Conservation (phyloP, 108 stramenopile genomes). For the Fistulifera pelliculosa region DNA sequence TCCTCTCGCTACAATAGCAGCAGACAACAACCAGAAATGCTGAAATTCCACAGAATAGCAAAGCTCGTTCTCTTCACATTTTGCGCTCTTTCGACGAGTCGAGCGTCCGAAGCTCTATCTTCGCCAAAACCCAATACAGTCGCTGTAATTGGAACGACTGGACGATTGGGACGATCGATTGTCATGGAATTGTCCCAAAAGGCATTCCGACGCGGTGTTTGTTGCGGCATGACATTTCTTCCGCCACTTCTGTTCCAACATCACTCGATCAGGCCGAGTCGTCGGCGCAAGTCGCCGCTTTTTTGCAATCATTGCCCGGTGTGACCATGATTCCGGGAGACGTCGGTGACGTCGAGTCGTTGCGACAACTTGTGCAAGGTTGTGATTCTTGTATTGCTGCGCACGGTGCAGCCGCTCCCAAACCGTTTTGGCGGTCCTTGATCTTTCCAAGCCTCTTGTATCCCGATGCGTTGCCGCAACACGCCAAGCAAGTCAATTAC, state of each 20-base stretch:
- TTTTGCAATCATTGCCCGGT: conserved; percentile 19
- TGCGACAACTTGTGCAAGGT: conserved; percentile 32
- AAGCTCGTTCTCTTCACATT: no score
- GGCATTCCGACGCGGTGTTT: conserved; percentile 20
- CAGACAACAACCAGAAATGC: no score
- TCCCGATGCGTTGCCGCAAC: conserved; percentile 34
- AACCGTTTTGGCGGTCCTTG: conserved; percentile 22
- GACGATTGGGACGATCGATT: conserved; percentile 28
- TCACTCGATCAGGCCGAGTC: not conserved
- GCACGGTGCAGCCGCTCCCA: conserved; percentile 30
- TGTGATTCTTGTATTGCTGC: conserved; percentile 37
- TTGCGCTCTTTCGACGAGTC: no score
- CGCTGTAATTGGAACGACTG: conserved; percentile 41
- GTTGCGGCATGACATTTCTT: conserved; percentile 22
- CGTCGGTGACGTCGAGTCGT: conserved; percentile 18
- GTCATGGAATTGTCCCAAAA: conserved; percentile 15
- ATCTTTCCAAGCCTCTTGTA: not conserved
- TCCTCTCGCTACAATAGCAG: no score
- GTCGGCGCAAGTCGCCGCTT: conserved; percentile 22
- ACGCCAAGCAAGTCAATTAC: conserved; percentile 64
- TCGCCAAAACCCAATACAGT: conserved; percentile 23
- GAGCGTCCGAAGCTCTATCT: no score
- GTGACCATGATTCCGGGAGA: conserved; percentile 43
- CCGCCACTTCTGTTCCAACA: conserved; percentile 7
- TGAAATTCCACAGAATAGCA: no score